phyloP scores from a whole-genome alignment of 345 rosid species.

The Capsella bursapastoris region DNA sequence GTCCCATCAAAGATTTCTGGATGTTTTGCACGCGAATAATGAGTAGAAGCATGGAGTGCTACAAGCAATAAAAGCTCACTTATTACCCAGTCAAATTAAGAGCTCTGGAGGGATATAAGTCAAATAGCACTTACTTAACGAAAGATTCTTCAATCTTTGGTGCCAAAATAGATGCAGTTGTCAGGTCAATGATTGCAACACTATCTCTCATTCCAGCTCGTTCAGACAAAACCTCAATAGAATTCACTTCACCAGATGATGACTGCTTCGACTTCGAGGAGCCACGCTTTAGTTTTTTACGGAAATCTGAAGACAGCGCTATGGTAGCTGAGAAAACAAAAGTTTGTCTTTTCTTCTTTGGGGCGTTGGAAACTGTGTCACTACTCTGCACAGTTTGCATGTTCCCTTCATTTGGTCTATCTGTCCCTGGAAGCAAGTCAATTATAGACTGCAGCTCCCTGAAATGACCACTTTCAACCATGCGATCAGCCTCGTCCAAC shows the following conservation, averaged over 20 bases:
- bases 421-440: slow-evolving; percentile 78
- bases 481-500: slow-evolving; percentile 97
- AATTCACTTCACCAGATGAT: slow-evolving; percentile 59
- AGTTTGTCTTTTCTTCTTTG: slow-evolving; percentile 90
- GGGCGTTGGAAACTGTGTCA: slow-evolving; percentile 60
- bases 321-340: slow-evolving; percentile 96
- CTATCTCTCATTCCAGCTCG: slow-evolving; percentile 89
- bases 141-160: slow-evolving; percentile 83
- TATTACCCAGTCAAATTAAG: slow-evolving; percentile 1
- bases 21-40: slow-evolving; percentile 19
- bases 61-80: slow-evolving; percentile 11
- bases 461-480: slow-evolving; percentile 95
- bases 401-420: slow-evolving; percentile 51
- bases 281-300: slow-evolving; percentile 88
- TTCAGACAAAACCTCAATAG: slow-evolving; percentile 84
- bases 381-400: slow-evolving; percentile 57
- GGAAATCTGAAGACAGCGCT: slow-evolving; percentile 88
- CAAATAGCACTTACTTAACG: slow-evolving; percentile 29
- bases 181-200: slow-evolving; percentile 89
- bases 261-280: slow-evolving; percentile 67
- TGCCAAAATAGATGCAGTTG: slow-evolving; percentile 73
- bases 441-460: slow-evolving; percentile 94
- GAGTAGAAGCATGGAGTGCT: slow-evolving; percentile 21
- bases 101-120: not conserved
- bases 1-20: slow-evolving; percentile 14